Base-by-base conservation (phyloP, 1,284 basidiomycete genomes). In the Vanrija pseudolonga region DNA sequence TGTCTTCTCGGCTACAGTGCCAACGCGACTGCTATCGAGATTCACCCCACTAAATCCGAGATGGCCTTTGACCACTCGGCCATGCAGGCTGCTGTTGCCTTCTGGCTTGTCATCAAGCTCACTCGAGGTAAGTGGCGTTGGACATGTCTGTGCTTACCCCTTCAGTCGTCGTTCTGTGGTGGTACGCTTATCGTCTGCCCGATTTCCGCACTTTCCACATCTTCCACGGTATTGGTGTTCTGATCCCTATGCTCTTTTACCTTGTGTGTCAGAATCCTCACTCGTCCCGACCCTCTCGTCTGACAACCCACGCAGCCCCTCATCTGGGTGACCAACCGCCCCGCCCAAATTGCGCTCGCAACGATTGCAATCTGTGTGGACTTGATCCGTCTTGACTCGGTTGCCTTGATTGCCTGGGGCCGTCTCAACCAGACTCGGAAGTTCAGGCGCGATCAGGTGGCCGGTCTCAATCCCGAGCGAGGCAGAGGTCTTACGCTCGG, bases 1-100 rank as follows among this genome's bases (percentile, higher is more conserved):
- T 64, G 60, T 39, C 56, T 67, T 46, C 53, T 65, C 23, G 77
- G 76, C 19, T 78, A 78, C 62, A 65, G 72, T 1, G 72, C 64
- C 42, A 78, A 76, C 53, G 77, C 77, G 8, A 68, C 69, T 15
- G 67, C 73, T 1, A 76, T 77, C 45, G 61, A 71, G 46, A 19
- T 55, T 22, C 48, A 53, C 42, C 47, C 50, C 60, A 28, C 26
- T 5, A 50, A 24, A 9, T 56, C 47, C 11, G 47, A 47, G 20
- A 0, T 42, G 6, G 20, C 45, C 5, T 42, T 45, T 19, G 55
- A 47, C 24, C 48, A 50, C 42, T 53, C 48, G 18, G 60, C 62
- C 2, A 53, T 68, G 17, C 63, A 56, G 26, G 60, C 63, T 15
- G 64, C 66, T n/a, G 61, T 52, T 2, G 64, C 61, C 3, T 74